A percentile compares a stretch with the other conserved stretches of the same genome.
Evolutionary conservation across 1,284 basidiomycete species (phyloP).

Genomic region (Ustilago shanxiensis): DNA sequence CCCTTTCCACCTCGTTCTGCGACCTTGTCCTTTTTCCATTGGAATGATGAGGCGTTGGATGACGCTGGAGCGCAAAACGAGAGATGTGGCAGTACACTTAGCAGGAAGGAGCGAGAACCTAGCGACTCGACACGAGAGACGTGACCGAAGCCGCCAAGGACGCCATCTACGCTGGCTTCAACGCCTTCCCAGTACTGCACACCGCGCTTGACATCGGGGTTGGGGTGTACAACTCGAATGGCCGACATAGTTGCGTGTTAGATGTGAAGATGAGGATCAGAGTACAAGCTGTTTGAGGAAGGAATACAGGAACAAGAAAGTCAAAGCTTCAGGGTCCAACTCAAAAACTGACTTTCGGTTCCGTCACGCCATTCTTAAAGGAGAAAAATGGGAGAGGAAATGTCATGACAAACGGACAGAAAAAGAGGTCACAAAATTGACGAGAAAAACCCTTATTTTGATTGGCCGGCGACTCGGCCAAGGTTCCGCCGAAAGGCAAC

Average conservation of each 20-base stretch:
- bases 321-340: slow-evolving; percentile 24
- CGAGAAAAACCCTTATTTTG: slow-evolving; percentile 1
- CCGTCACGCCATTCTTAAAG: too few species aligned
- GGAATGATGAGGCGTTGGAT: slow-evolving; percentile 40
- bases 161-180: slow-evolving; percentile 67
- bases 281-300: neutral
- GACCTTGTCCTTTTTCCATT: slow-evolving; percentile 57
- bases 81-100: slow-evolving; percentile 61
- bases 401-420: neutral
- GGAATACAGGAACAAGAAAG: slow-evolving; percentile 7
- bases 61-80: slow-evolving; percentile 60
- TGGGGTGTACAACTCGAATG: slow-evolving; percentile 57
- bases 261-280: neutral
- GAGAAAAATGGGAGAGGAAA: too few species aligned
- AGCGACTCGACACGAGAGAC: slow-evolving; percentile 68
- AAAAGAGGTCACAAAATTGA: slow-evolving; percentile 1
- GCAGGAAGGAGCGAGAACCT: slow-evolving; percentile 66
- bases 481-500: neutral
- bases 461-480: slow-evolving; percentile 22
- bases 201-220: slow-evolving; percentile 65
- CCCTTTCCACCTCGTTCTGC: slow-evolving; percentile 59
- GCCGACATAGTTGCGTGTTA: slow-evolving; percentile 24
- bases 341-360: slow-evolving; percentile 11
- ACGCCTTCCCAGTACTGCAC: slow-evolving; percentile 68
- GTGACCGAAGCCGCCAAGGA: slow-evolving; percentile 65